These are phyloP conservation scores for Cornus kousa DNA, from an alignment of 148 eudicot genomes.

Conservation along the genomic window DNA sequence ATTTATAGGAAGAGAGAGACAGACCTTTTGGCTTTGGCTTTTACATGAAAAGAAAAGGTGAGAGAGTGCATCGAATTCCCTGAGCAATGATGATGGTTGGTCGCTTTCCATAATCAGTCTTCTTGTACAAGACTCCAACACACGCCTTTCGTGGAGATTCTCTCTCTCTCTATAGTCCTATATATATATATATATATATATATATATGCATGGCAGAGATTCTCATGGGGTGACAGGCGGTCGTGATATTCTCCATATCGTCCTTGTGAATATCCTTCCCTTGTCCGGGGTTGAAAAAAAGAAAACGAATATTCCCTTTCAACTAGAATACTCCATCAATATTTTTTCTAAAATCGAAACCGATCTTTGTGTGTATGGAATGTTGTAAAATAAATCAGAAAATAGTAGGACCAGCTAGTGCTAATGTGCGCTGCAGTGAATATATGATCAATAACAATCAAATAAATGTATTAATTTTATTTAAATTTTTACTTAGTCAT, in stretches of 20 bases:
- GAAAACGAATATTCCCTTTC: slow-evolving; percentile 1
- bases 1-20: background rate
- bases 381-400: background rate
- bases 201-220: slow-evolving; percentile 22
- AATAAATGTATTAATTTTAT: too few species aligned
- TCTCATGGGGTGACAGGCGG: slow-evolving; percentile 45
- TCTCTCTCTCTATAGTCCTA: slow-evolving; percentile 5
- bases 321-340: too few species aligned
- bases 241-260: slow-evolving; percentile 34
- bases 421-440: too few species aligned
- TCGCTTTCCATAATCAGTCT: slow-evolving; percentile 58
- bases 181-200: background rate
- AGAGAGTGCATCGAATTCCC: slow-evolving; percentile 30
- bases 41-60: background rate
- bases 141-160: slow-evolving; percentile 52
- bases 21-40: background rate
- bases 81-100: slow-evolving; percentile 34
- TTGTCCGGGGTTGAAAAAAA: slow-evolving; percentile 25
- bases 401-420: too few species aligned
- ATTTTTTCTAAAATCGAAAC: slow-evolving; percentile 12
- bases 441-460: too few species aligned
- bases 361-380: background rate
- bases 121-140: slow-evolving; percentile 66
- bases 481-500: too few species aligned
- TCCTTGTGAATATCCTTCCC: slow-evolving; percentile 55